Conservation (phyloP, 371 early-diverging fungal species). For the Saksenaea vasiformis region DNA sequence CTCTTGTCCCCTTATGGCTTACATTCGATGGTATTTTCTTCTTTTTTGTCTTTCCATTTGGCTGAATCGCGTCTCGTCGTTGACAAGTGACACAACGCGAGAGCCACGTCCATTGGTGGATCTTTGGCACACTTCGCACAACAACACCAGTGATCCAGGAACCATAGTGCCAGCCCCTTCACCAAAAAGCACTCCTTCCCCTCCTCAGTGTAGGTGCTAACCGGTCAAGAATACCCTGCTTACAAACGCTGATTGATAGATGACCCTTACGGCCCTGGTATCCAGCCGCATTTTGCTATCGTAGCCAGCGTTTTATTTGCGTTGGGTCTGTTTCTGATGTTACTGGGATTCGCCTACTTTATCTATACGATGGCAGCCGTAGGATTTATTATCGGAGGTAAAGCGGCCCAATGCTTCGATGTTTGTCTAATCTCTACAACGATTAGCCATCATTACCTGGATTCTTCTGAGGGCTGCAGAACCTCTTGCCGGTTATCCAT, state of each 20-base stretch:
- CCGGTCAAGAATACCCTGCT: background rate
- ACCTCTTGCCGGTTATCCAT: slow-evolving; percentile 25
- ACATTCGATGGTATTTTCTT: too few relatives aligned
- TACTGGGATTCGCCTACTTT: slow-evolving; percentile 27
- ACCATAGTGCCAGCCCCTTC: too few relatives aligned
- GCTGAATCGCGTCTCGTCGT: too few relatives aligned
- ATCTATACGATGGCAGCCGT: slow-evolving; percentile 21
- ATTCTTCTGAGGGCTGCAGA: slow-evolving; percentile 32
- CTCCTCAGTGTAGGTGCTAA: too few relatives aligned
- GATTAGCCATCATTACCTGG: slow-evolving; percentile 27
- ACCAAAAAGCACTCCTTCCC: too few relatives aligned
- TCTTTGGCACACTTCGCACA: too few relatives aligned
- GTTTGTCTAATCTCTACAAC: background rate
- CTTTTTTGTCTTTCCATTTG: too few relatives aligned
- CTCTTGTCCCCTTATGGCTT: background rate
- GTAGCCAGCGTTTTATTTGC: slow-evolving; percentile 9
- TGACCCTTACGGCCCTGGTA: slow-evolving; percentile 7
- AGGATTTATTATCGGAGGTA: slow-evolving; percentile 36
- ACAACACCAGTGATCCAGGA: too few relatives aligned
- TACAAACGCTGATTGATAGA: too few relatives aligned
- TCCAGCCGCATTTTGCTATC: slow-evolving; percentile 14
- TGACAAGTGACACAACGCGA: too few relatives aligned
- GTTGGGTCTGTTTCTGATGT: slow-evolving; percentile 20
- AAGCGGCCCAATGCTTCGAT: slow-evolving; percentile 3
- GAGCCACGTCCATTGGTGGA: too few relatives aligned